Percentiles rank a stretch among this genome's conserved stretches.
phyloP scores from a whole-genome alignment of 495 filamentous ascomycete genomes.

The Cairneyella variabilis region DNA sequence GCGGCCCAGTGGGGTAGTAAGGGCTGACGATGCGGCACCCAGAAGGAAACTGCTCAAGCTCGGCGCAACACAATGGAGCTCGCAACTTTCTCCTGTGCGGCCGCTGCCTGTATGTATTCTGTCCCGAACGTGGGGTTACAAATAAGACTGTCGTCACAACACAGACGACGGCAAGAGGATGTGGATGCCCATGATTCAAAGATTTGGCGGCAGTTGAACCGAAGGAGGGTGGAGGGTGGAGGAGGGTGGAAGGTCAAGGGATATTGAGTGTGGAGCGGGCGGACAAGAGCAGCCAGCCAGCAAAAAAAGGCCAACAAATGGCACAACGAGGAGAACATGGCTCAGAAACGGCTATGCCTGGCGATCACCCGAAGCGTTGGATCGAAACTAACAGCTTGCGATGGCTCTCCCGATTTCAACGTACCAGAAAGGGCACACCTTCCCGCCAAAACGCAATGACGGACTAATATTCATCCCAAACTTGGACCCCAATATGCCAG shows the following conservation, averaged over 20 bases:
- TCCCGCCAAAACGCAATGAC: too few relatives aligned
- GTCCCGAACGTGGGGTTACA: background rate
- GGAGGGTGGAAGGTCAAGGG: too few relatives aligned
- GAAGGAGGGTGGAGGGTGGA: background rate
- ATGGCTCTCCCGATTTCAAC: background rate
- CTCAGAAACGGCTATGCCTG: conserved; percentile 1
- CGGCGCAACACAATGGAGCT: too few relatives aligned
- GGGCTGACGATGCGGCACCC: too few relatives aligned
- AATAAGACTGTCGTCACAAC: background rate
- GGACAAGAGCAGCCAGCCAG: too few relatives aligned
- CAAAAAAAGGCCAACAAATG: background rate
- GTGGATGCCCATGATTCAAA: background rate
- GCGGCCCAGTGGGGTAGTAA: too few relatives aligned
- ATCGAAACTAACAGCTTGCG: background rate
- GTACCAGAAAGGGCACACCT: too few relatives aligned
- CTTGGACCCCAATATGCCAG: too few relatives aligned
- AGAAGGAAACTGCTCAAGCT: too few relatives aligned
- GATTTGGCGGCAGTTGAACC: background rate
- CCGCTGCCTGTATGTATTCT: background rate
- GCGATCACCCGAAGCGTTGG: conserved; percentile 3
- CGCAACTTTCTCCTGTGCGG: background rate
- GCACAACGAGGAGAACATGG: background rate
- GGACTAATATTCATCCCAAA: too few relatives aligned
- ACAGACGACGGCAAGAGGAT: too few relatives aligned
- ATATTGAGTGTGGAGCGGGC: too few relatives aligned